These are phyloP conservation scores for Daedaleopsis nitida DNA, from an alignment of 768 basidiomycete species.

Conservation along the genomic window DNA sequence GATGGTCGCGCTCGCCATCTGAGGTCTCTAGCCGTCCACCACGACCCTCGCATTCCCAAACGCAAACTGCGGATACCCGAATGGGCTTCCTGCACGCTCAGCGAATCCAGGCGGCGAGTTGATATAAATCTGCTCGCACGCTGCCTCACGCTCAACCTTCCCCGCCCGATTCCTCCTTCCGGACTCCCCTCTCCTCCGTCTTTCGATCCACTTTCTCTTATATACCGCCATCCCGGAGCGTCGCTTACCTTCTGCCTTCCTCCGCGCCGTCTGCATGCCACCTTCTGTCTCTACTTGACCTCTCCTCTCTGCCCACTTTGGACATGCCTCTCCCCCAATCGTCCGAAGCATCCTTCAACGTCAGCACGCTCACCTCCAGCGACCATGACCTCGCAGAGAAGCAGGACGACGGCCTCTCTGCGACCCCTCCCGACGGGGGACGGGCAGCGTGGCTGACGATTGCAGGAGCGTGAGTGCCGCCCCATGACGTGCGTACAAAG, in stretches of 20 bases:
- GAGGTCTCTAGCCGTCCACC: too few relatives aligned
- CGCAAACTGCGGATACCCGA: neutral
- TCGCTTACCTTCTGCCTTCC: neutral
- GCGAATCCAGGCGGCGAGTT: neutral
- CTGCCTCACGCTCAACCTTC: neutral
- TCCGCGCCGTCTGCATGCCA: neutral
- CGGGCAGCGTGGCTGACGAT: slow-evolving; percentile 21
- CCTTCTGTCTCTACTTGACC: neutral
- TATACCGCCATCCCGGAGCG: neutral
- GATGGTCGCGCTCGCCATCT: neutral
- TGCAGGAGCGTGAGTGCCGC: slow-evolving; percentile 23
- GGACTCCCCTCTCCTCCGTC: neutral
- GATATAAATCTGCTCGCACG: neutral
- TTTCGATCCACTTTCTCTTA: neutral
- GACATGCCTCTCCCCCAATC: neutral
- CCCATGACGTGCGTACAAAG: neutral
- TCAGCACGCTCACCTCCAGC: neutral
- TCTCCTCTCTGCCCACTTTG: neutral
- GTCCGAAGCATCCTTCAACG: neutral
- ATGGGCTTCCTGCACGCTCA: neutral
- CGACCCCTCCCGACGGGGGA: neutral
- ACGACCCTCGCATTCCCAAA: neutral
- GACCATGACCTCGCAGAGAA: neutral
- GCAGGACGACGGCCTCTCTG: neutral
- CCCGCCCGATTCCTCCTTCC: neutral